phyloP scores from a whole-genome alignment of 352 stramenopile genomes.

The Phytopythium vexans region DNA sequence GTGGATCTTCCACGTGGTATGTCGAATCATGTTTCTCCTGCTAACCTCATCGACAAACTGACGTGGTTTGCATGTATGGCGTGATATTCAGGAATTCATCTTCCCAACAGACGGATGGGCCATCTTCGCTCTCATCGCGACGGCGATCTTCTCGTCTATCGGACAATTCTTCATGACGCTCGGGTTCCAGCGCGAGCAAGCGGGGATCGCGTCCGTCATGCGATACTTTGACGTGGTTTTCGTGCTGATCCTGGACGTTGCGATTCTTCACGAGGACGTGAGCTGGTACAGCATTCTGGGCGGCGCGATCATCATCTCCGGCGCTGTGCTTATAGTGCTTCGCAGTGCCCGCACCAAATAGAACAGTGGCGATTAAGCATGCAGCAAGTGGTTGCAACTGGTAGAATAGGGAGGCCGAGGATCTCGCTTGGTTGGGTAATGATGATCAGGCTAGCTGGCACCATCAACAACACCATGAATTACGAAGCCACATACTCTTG shows the following conservation, averaged over 20 bases:
- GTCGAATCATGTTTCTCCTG: not conserved
- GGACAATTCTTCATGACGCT: conserved; percentile 53
- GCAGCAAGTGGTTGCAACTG: no score
- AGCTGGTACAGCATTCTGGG: conserved; percentile 52
- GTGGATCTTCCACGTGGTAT: conserved; percentile 23
- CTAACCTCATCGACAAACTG: not conserved
- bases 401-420: no score
- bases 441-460: no score
- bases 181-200: conserved; percentile 56
- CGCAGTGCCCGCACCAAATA: conserved; percentile 24
- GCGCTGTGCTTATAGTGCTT: conserved; percentile 45
- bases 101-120: conserved; percentile 20
- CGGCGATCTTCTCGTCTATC: conserved; percentile 44
- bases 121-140: conserved; percentile 37
- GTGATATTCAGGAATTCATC: conserved; percentile 7
- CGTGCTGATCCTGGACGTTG: conserved; percentile 49
- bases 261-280: conserved; percentile 45
- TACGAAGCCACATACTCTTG: no score
- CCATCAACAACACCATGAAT: no score
- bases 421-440: no score
- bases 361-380: conserved; percentile 2
- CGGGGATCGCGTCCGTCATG: conserved; percentile 64
- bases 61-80: not conserved
- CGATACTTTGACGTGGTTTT: conserved; percentile 72
- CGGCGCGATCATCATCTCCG: conserved; percentile 39